Base-by-base conservation (phyloP, 192 early-diverging fungal species). In the Gamsiella multidivaricata region DNA sequence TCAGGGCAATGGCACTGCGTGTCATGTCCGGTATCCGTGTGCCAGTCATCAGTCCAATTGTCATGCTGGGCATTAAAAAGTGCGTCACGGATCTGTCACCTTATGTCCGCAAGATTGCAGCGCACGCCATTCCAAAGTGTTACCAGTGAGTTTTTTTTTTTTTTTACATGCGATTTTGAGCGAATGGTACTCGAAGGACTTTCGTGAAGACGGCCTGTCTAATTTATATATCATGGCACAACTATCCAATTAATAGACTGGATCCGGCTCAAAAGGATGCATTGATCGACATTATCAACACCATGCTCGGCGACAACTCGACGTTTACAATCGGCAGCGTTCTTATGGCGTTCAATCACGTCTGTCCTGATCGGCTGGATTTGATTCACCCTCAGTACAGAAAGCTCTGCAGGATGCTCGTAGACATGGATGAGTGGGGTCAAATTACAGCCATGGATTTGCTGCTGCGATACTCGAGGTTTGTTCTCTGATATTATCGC, bases 21-120 rank as follows among this genome's bases (percentile, higher is more conserved):
- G 98, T 97, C 17, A 92, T 99, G 93, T 94, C 92, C 28, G 93
- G 95, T 53, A 98, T 98, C 65, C 87, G 94, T 49, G 95, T 98
- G 25, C 94, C 89, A 7, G 88, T 96, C 12, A 98, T 98, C 69
- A 91, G 92, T 41, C 91, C 96, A 32, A 93, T 99, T 80, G 94
- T 96, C 7, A 86, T 96, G 81, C 74, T 97, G 63, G 94, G 94
- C 1, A 90, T 99, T 54, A 94, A 93, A 65, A 96, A 95, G 69
- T 90, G 92, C 55, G 84, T 90, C 31, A 85, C 88, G 2, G 97
- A 99, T 80, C 72, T 91, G 60, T 95, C 94, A 45, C 92, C 96
- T 9, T 96, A 97, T 80, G 97, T 99, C 37, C 87, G 96, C 33
- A 97, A 96, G 65, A 91, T 94, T 5, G 95, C 94, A 2, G 94